Percentiles rank a stretch among this genome's conserved stretches.
Conservation (phyloP, 2,329 filamentous ascomycete species). For the Ceratocystis variospora region DNA sequence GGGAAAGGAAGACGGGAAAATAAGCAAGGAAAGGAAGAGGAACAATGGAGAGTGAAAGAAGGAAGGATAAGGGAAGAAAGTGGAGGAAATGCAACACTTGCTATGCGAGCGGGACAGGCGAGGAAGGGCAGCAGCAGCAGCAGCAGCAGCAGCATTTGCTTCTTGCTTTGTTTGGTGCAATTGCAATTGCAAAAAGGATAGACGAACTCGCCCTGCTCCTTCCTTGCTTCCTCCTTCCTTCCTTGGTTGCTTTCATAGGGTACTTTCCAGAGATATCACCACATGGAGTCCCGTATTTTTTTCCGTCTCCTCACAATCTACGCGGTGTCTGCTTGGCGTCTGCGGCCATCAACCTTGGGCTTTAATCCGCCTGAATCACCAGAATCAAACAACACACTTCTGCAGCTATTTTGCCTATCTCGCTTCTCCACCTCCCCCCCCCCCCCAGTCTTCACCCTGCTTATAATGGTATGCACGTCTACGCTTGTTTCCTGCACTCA, state of each 20-base stretch:
- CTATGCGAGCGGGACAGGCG: background rate
- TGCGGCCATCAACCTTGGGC: no score
- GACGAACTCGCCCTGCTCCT: background rate
- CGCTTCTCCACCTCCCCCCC: background rate
- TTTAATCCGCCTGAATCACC: no score
- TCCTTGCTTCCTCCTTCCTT: background rate
- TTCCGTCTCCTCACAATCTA: background rate
- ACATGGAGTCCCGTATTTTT: background rate
- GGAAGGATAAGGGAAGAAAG: background rate
- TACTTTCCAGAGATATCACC: background rate
- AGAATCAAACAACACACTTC: no score
- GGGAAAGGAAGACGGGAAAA: background rate
- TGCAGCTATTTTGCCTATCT: background rate
- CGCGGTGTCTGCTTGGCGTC: no score
- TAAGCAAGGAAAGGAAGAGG: background rate
- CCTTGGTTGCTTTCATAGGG: background rate
- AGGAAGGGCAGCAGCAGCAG: background rate
- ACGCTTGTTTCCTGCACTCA: no score
- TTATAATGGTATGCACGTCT: background rate
- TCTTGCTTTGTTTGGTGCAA: background rate
- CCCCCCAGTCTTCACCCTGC: background rate
- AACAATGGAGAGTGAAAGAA: background rate
- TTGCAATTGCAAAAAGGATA: background rate
- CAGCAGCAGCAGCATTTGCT: background rate
- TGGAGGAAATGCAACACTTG: background rate